Evolutionary conservation across 352 stramenopile species (phyloP), one percentile per base, ranked within the genome.

Genomic region (Globisporangium alternatum): DNA sequence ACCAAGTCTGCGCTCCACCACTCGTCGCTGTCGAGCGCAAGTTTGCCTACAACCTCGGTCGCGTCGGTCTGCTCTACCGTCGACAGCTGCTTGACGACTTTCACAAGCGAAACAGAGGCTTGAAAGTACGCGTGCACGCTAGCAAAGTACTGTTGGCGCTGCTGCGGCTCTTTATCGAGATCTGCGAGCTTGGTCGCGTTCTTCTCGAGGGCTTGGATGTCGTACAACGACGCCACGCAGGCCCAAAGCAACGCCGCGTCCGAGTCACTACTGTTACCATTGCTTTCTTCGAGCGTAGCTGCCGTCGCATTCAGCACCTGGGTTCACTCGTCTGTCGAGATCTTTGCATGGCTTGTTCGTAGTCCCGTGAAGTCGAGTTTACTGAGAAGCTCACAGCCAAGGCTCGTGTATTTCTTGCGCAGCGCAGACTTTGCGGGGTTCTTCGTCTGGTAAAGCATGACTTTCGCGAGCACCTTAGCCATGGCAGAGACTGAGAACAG

Each of bases 331-430:
- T 22, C n/a, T 30, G 12, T 19, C 31, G 25, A 30, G 25, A 55
- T 37, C 25, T 6, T 30, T 19, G 48, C 48, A 30, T 55, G 30
- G 48, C 13, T 19, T 35, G 28, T 10, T 31, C 25, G 17, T 19
- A 55, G 48, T 7, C 48, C 48, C 48, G 15, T 37, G 48, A 55
- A 25, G 25, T 55, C 48, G 48, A 55, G 48, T 22, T 35, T 55
- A 17, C 28, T 19, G 31, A 25, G 48, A 37, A 55, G 15, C 25
- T 55, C 22, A 13, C 25, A 25, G 10, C 48, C 48, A 19, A 55
- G 48, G 22, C 48, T 55, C 15, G 48, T 15, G 48, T 55, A 55
- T 37, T 55, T 55, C 15, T 55, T 12, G 6, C 37, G 15, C 13
- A 55, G 25, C 13, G 48, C 15, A 8, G 7, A 8, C 48, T 55